Base-by-base conservation (phyloP, 306 rosid genomes). In the Pyrus pyrifolia region DNA sequence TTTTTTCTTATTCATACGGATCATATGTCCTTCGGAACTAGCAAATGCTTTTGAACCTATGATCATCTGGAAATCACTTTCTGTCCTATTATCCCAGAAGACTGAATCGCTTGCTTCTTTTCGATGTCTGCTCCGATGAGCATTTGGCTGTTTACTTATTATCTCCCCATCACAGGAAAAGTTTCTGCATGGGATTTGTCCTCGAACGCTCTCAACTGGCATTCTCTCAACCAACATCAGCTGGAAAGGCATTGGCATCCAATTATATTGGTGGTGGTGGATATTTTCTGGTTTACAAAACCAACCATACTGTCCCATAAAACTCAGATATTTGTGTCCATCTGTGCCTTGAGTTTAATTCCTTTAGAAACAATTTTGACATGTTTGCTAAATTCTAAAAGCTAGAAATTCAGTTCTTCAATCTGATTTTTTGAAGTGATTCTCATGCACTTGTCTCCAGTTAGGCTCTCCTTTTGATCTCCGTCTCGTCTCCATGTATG, bases 171-270 rank as follows among this genome's bases (percentile, higher is more conserved):
- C 53, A 67, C 93, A 95, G 97, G 86, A 86, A 72, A 83, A 88
- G 85, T 77, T 95, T 92, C 78, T 80, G 85, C 83, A 11, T n/a
- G 68, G 95, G 83, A 60, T 29, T 66, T 64, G 91, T 71, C 64
- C 87, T 92, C 66, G 87, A 88, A 72, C 87, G 72, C 55, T 68
- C 86, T 75, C 91, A 89, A 49, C 44, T 89, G 79, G 96, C 97
- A 79, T 88, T 92, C 87, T 92, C 99, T 68, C 90, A 84, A 79
- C 99, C 95, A 67, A 90, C 97, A 78, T 87, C 89, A 9, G 75
- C 75, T 67, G 99, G 97, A 80, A 88, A 80, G 83, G 87, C 88
- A 63, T 81, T 95, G 90, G 97, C 93, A 69, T 83, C 85, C 67
- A 86, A 74, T 63, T 92, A 88, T 68, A 49, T 81, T 40, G 91